These are phyloP conservation scores for Russula lepida DNA, from an alignment of 768 basidiomycete species.

Conservation along the genomic window DNA sequence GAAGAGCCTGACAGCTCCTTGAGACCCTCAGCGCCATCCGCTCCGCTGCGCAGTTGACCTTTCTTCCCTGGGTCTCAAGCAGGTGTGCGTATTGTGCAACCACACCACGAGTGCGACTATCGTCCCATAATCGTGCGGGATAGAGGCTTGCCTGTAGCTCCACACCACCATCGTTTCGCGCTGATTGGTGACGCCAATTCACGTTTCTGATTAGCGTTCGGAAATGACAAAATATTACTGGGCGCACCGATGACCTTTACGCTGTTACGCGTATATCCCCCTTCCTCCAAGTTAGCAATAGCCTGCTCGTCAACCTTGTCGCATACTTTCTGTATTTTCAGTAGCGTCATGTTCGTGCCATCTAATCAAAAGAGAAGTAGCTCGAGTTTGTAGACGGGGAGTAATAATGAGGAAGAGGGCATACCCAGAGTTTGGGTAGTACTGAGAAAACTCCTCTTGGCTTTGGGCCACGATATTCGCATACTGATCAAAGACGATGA, in stretches of 20 bases:
- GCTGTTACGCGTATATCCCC: constrained; percentile 72
- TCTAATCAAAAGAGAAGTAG: constrained; percentile 30
- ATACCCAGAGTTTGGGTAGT: constrained; percentile 82
- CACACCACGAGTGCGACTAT: constrained; percentile 80
- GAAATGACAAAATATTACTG: background rate
- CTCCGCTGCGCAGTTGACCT: constrained; percentile 61
- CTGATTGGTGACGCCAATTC: constrained; percentile 90
- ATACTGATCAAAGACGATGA: constrained; percentile 82
- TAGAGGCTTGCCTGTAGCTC: constrained; percentile 87
- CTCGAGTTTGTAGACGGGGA: background rate
- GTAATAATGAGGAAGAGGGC: background rate
- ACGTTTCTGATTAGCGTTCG: background rate
- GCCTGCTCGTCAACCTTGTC: constrained; percentile 69
- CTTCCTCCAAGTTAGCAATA: constrained; percentile 56
- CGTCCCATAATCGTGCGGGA: constrained; percentile 94
- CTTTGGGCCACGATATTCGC: constrained; percentile 84
- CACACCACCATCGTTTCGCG: constrained; percentile 93
- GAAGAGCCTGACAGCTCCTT: constrained; percentile 53
- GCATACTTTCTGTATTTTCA: constrained; percentile 68
- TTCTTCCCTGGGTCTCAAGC: constrained; percentile 64
- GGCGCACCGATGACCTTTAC: constrained; percentile 85
- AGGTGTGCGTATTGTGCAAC: constrained; percentile 76
- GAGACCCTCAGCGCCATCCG: constrained; percentile 57
- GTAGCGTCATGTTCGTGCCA: constrained; percentile 94
- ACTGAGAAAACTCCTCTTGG: constrained; percentile 91